Evolutionary conservation across 139 green algal genomes (phyloP), one percentile per base, ranked within the genome.

Genomic region (Volvox reticuliferus): DNA sequence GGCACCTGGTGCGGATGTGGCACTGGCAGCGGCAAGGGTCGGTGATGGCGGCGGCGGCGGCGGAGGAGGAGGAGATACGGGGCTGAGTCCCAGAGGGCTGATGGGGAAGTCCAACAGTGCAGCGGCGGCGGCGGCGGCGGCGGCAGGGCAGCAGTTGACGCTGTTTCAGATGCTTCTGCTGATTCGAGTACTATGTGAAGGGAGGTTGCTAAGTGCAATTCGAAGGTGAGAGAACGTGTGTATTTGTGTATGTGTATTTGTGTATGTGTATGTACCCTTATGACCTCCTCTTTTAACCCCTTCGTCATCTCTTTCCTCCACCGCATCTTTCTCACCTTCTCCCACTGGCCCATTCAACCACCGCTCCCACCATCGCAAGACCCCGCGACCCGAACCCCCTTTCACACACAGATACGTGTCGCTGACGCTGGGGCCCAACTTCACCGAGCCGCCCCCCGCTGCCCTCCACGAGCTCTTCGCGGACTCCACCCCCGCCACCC

Each of bases 401-500:
- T 12, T 55, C 44, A 20, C 62, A 93, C 76, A 14, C 73, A 93
- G 89, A 65, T 94, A 93, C 79, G 89, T 95, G 1, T 44, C 89
- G 24, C 24, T 88, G 12, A 91, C 78, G 26, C 91, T 98, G 79
- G 97, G 97, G 12, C 61, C 69, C 16, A 73, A 89, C 32, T 98
- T 97, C 87, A 92, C 90, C 1, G 96, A 98, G 81, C 69, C 91
- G 21, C 91, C 94, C 20, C 86, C 96, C 32, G 96, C 92, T 44
- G 88, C 76, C 24, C 87, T 98, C 65, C 88, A 94, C 2, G 94
- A 97, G n/a, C 87, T 97, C 2, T 97, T 96, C 86, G 78, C 91
- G 24, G 97, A 98, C 85, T 97, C 93, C 65, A 94, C 65, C n/a
- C 88, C 92, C 35, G 78, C 75, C 62, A 96, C 91, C 1, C 97